Conservation (phyloP, 2,329 filamentous ascomycete genomes). For the Hysterium pulicare region DNA sequence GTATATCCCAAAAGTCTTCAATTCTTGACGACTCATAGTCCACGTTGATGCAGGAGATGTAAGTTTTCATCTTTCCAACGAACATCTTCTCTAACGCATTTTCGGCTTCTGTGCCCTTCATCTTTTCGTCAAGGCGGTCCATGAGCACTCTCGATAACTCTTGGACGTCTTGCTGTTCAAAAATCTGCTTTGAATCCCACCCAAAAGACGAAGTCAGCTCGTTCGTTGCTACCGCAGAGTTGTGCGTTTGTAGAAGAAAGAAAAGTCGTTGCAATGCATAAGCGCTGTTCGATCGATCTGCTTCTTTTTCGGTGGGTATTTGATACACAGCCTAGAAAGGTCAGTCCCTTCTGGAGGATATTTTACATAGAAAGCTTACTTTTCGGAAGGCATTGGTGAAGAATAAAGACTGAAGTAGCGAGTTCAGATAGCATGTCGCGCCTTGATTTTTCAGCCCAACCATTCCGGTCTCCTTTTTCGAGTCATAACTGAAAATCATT, state of each 20-base stretch:
- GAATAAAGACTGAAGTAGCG: slow-evolving; percentile 46
- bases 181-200: slow-evolving; percentile 97
- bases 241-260: slow-evolving; percentile 87
- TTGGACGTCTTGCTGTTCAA: slow-evolving; percentile 98
- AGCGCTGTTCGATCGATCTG: slow-evolving; percentile 79
- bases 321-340: slow-evolving; percentile 80
- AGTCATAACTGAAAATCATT: slow-evolving; percentile 64
- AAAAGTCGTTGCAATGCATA: slow-evolving; percentile 93
- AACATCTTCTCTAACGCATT: slow-evolving; percentile 88
- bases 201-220: slow-evolving; percentile 96
- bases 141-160: slow-evolving; percentile 95
- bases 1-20: slow-evolving; percentile 99
- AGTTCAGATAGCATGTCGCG: slow-evolving; percentile 60
- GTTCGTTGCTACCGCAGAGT: slow-evolving; percentile 78
- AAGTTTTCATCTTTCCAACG: slow-evolving; percentile 97
- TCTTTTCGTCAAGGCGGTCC: slow-evolving; percentile 94
- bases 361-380: slow-evolving; percentile 44
- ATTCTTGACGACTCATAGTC: slow-evolving; percentile 93
- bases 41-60: slow-evolving; percentile 97
- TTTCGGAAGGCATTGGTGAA: slow-evolving; percentile 83
- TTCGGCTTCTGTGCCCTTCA: slow-evolving; percentile 93
- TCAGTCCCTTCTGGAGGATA: slow-evolving; percentile 5
- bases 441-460: slow-evolving; percentile 96
- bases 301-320: slow-evolving; percentile 86
- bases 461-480: slow-evolving; percentile 98